Evolutionary conservation across 768 basidiomycete genomes (phyloP).

Genomic region (Suillus paluster): DNA sequence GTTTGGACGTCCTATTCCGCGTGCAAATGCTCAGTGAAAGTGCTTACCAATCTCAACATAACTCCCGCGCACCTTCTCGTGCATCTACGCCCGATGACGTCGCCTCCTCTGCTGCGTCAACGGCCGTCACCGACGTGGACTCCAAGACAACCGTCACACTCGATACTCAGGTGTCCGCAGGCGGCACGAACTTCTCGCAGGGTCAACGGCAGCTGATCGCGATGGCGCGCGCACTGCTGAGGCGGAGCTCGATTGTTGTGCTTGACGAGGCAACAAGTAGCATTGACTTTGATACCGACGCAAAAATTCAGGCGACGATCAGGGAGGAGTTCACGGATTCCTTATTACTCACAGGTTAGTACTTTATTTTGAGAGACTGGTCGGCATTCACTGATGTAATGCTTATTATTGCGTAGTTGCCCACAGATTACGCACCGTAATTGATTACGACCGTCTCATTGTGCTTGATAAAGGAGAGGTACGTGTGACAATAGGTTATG

Average conservation of each 20-base stretch:
- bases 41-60: conserved; percentile 50
- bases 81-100: conserved; percentile 48
- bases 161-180: conserved; percentile 81
- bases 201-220: conserved; percentile 90
- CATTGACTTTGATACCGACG: conserved; percentile 86
- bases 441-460: conserved; percentile 80
- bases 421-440: conserved; percentile 76
- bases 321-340: conserved; percentile 82
- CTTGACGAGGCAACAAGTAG: conserved; percentile 87
- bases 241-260: conserved; percentile 74
- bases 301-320: conserved; percentile 89
- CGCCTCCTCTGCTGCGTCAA: conserved; percentile 45
- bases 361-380: background rate
- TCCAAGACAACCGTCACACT: conserved; percentile 61
- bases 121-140: conserved; percentile 57
- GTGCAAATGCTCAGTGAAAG: conserved; percentile 74
- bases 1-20: conserved; percentile 77
- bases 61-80: conserved; percentile 54
- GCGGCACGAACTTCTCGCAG: conserved; percentile 90
- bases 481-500: conserved; percentile 26
- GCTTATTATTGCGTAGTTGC: conserved; percentile 47
- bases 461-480: conserved; percentile 62
- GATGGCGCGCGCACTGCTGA: conserved; percentile 80
- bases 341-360: conserved; percentile 71
- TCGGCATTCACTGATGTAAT: conserved; percentile 5